These are phyloP conservation scores for Apiotrichum sp. DNA, from an alignment of 1,284 basidiomycete species.

Conservation along the genomic window DNA sequence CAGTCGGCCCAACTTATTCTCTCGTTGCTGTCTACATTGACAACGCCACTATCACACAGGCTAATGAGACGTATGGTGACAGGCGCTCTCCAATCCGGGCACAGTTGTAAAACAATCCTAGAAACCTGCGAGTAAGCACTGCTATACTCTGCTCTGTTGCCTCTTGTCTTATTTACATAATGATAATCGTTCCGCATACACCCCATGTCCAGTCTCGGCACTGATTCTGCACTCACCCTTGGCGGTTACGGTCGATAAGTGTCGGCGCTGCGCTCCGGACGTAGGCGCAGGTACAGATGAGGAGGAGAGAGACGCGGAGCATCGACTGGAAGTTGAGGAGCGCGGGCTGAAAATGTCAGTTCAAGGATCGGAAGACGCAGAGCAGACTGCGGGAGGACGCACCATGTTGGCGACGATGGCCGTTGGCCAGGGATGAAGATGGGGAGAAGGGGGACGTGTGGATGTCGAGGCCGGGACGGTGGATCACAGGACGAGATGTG, in stretches of 20 bases:
- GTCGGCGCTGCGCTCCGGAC: constrained; percentile 81
- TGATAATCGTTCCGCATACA: neutral
- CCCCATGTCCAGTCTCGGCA: neutral
- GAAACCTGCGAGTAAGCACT: constrained; percentile 55
- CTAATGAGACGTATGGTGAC: constrained; percentile 74
- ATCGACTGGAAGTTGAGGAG: constrained; percentile 97
- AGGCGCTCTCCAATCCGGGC: constrained; percentile 83
- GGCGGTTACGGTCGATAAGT: constrained; percentile 86
- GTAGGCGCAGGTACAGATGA: constrained; percentile 97
- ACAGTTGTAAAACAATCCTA: constrained; percentile 87
- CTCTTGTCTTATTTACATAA: too few relatives aligned
- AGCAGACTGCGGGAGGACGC: too few relatives aligned
- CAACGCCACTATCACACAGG: constrained; percentile 72
- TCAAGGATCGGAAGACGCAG: too few relatives aligned
- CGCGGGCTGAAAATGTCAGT: constrained; percentile 62
- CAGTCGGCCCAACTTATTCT: too few relatives aligned
- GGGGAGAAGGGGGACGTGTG: too few relatives aligned
- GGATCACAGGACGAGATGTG: too few relatives aligned
- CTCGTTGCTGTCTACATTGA: too few relatives aligned
- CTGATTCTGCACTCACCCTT: constrained; percentile 60
- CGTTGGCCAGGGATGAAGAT: too few relatives aligned
- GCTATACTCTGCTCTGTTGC: neutral
- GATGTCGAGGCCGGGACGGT: too few relatives aligned
- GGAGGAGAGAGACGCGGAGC: constrained; percentile 82
- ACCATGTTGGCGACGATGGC: constrained; percentile 2